These are phyloP conservation scores for Psilocybe cubensis DNA, from an alignment of 768 basidiomycete species.

Conservation along the genomic window DNA sequence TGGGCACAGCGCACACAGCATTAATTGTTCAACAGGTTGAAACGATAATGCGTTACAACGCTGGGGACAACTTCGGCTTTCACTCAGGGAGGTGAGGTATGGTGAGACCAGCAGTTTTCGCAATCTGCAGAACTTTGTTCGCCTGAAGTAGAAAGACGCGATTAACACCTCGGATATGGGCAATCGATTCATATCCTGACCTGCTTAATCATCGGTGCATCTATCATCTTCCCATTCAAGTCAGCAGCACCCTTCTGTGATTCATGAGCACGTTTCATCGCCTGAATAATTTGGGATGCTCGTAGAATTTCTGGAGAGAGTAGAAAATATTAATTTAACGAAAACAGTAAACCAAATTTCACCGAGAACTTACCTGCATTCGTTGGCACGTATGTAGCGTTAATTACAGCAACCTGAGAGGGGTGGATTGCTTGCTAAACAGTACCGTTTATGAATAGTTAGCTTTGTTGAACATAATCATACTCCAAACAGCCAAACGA, in stretches of 20 bases:
- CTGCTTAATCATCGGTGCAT: slow-evolving; percentile 91
- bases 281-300: slow-evolving; percentile 71
- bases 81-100: background rate
- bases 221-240: slow-evolving; percentile 85
- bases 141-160: slow-evolving; percentile 21
- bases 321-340: background rate
- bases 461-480: background rate
- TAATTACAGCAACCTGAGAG: slow-evolving; percentile 75
- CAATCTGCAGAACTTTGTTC: background rate
- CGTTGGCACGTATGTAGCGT: slow-evolving; percentile 79
- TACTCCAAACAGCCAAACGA: background rate
- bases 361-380: slow-evolving; percentile 52
- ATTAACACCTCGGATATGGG: slow-evolving; percentile 37
- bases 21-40: background rate
- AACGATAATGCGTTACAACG: background rate
- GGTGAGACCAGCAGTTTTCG: background rate
- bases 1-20: background rate
- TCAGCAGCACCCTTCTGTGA: slow-evolving; percentile 71
- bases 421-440: slow-evolving; percentile 94
- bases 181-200: slow-evolving; percentile 32
- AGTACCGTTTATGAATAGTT: background rate
- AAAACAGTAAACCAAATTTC: background rate
- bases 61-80: background rate
- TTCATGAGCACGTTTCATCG: slow-evolving; percentile 62
- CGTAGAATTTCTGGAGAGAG: slow-evolving; percentile 66